phyloP scores from a whole-genome alignment of 768 basidiomycete species.

The Strobilomyces dryophilus region DNA sequence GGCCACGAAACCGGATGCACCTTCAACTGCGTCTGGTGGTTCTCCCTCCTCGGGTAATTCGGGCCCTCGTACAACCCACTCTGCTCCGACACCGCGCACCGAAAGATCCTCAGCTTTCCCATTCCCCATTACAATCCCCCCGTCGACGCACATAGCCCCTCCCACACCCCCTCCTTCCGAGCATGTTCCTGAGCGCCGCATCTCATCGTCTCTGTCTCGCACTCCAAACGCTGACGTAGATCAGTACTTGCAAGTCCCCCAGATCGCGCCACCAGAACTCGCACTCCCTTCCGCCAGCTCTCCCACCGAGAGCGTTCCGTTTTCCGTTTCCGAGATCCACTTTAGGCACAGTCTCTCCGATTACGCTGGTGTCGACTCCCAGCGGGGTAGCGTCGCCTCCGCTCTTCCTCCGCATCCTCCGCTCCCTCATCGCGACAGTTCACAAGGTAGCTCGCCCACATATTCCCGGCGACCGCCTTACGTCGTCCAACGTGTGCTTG shows the following conservation, averaged over 20 bases:
- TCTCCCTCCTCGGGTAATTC: slow-evolving; percentile 28
- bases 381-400: slow-evolving; percentile 31
- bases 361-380: slow-evolving; percentile 28
- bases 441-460: slow-evolving; percentile 13
- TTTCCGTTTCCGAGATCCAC: slow-evolving; percentile 51
- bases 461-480: slow-evolving; percentile 26
- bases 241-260: slow-evolving; percentile 28
- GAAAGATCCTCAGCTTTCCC: slow-evolving; percentile 35
- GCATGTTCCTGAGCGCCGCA: slow-evolving; percentile 12
- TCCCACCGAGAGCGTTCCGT: slow-evolving; percentile 54
- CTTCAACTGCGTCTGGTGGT: slow-evolving; percentile 29
- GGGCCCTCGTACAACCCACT: slow-evolving; percentile 12
- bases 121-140: slow-evolving; percentile 43
- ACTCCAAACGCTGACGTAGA: slow-evolving; percentile 4
- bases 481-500: slow-evolving; percentile 32
- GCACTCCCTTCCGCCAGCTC: slow-evolving; percentile 36
- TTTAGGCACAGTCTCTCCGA: slow-evolving; percentile 41
- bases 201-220: slow-evolving; percentile 17
- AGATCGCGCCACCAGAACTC: slow-evolving; percentile 22
- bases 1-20: slow-evolving; percentile 27
- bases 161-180: slow-evolving; percentile 18
- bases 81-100: slow-evolving; percentile 22
- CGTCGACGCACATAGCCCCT: slow-evolving; percentile 34
- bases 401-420: slow-evolving; percentile 42
- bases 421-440: slow-evolving; percentile 28